Conservation (phyloP, 163 green algal species). For the Scenedesmus sp. region DNA sequence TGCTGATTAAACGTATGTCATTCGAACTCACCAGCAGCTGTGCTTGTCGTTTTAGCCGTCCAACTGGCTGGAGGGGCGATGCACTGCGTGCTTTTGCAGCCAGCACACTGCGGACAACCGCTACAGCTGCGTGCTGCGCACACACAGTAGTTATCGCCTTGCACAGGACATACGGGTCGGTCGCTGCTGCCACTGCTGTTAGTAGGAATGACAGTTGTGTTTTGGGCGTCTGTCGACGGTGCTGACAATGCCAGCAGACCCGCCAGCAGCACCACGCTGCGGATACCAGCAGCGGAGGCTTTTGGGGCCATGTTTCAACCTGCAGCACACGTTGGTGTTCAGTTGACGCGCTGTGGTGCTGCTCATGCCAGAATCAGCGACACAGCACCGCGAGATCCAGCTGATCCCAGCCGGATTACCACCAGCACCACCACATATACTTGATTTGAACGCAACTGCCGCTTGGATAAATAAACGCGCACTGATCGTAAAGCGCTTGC, state of each 20-base stretch:
- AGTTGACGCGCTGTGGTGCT: too few relatives aligned
- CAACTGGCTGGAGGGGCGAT: neutral
- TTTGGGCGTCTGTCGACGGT: neutral
- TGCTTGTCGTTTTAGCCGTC: neutral
- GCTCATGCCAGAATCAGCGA: neutral
- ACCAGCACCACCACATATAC: too few relatives aligned
- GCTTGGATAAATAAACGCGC: too few relatives aligned
- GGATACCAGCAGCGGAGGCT: neutral
- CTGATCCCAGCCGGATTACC: too few relatives aligned
- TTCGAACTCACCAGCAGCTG: neutral
- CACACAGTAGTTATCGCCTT: neutral
- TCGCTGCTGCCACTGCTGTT: neutral
- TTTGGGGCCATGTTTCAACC: neutral
- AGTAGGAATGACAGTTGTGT: neutral
- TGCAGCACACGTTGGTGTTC: neutral
- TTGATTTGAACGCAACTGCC: too few relatives aligned
- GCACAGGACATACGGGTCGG: neutral
- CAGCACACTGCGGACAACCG: neutral
- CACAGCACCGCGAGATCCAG: too few relatives aligned
- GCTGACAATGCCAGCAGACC: neutral
- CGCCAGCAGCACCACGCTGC: neutral
- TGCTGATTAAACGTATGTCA: too few relatives aligned
- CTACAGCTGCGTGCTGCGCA: neutral
- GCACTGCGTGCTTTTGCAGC: neutral
- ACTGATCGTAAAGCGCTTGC: too few relatives aligned